Base-by-base conservation (phyloP, 2,329 filamentous ascomycete species). In the Berkeleyomyces basicola region DNA sequence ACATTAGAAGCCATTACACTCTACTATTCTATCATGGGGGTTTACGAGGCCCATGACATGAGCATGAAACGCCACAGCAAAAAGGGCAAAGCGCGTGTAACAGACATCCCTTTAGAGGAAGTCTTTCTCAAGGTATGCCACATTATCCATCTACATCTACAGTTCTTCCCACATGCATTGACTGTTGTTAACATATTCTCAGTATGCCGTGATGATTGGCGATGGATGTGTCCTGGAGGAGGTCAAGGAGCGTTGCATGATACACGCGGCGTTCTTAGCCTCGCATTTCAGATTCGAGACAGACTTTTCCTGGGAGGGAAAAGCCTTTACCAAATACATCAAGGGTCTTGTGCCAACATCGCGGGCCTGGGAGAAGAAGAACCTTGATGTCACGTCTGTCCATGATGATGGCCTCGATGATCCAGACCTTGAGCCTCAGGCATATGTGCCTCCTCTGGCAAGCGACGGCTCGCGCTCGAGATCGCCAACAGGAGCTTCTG, bases 1-100 rank as follows among this genome's bases (percentile, higher is more conserved):
- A 86, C 87, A 77, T 76, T 79, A 60, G 78, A 86, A 69, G 84
- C 82, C 1, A 79, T 87, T 10, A 75, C 77, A 7, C 72, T 88
- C 23, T 80, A 88, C 67, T 87, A 87, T 70, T 79, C 77, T 61
- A 70, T 87, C 2, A 74, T 82, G 47, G 80, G 83, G 61, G 76
- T 80, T 7, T 85, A 86, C 67, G 74, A 76, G 57, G 68, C 69
- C 7, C 49, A 66, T 61, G 70, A 67, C 9, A 68, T 70, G 40
- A 72, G 71, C 61, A 72, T 69, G 44, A 70, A 69, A 36, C 66
- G 70, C 33, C 67, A 69, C 2, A 73, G 70, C 46, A 70, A 69
- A 14, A 67, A 69, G 4, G 70, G 39, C 68, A 61, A 70, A 68
- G 59, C 62, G 10, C 46, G 57, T 61, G 61, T 60, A 71, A 62